Percentiles rank a stretch among this genome's conserved stretches.
These are phyloP conservation scores for Acacia pycnantha DNA, from an alignment of 331 rosid genomes.

Conservation along the genomic window DNA sequence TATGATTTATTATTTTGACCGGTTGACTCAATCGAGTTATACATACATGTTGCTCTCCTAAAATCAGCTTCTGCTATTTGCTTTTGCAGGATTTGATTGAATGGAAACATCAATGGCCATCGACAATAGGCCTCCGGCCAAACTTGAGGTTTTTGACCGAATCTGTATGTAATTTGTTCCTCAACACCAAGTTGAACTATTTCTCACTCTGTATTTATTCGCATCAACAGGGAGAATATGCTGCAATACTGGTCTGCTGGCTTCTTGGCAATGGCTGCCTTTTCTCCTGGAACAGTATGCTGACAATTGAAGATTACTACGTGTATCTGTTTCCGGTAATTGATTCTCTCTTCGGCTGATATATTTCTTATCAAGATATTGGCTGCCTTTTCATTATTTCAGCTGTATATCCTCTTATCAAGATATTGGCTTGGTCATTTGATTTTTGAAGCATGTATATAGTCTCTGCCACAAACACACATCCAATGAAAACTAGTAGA, in stretches of 20 bases:
- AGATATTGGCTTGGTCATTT: too few relatives aligned
- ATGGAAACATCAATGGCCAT: conserved; percentile 31
- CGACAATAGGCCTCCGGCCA: conserved; percentile 36
- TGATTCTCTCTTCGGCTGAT: conserved; percentile 2
- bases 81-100: conserved; percentile 28
- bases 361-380: background rate
- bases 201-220: background rate
- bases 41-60: background rate
- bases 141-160: conserved; percentile 53
- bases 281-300: conserved; percentile 96
- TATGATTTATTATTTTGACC: background rate
- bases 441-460: too few relatives aligned
- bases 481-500: too few relatives aligned
- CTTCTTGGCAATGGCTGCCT: conserved; percentile 97
- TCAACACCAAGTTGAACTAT: background rate
- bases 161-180: background rate
- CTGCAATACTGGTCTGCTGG: conserved; percentile 69
- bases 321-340: conserved; percentile 72
- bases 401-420: too few relatives aligned
- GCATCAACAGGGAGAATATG: conserved; percentile 60
- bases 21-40: background rate
- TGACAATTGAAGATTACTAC: conserved; percentile 87
- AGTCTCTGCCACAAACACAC: too few relatives aligned
- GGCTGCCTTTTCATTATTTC: too few relatives aligned
- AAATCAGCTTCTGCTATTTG: background rate